These are phyloP conservation scores for Sutorius eximius DNA, from an alignment of 1,284 basidiomycete genomes.

Conservation along the genomic window DNA sequence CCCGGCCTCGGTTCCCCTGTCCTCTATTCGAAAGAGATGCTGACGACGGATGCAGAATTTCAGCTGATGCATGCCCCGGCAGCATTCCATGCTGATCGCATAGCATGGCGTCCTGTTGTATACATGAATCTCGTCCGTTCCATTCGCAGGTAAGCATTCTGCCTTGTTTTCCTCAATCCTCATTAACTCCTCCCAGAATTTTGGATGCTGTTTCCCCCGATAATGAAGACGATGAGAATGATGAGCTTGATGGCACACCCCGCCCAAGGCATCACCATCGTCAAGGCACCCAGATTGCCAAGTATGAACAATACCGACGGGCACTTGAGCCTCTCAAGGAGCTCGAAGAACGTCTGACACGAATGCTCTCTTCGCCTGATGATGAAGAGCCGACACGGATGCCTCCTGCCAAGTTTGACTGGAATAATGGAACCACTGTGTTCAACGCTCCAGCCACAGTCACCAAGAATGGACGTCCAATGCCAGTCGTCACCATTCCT, in stretches of 20 bases:
- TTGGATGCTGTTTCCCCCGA: constrained; percentile 74
- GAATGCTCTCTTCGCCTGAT: constrained; percentile 60
- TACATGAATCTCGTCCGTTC: constrained; percentile 83
- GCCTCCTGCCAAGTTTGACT: constrained; percentile 35
- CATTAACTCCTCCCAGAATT: constrained; percentile 47
- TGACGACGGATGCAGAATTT: constrained; percentile 56
- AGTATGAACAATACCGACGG: constrained; percentile 60
- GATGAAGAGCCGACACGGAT: constrained; percentile 54
- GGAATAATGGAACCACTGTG: constrained; percentile 32
- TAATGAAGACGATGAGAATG: constrained; percentile 48
- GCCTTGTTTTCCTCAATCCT: neutral
- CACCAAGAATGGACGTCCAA: constrained; percentile 43
- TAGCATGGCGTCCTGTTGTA: constrained; percentile 81
- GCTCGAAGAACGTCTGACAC: constrained; percentile 66
- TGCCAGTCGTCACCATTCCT: constrained; percentile 51
- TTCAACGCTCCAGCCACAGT: constrained; percentile 3
- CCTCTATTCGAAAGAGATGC: constrained; percentile 5
- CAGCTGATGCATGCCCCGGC: constrained; percentile 73
- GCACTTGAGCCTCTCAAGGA: constrained; percentile 63
- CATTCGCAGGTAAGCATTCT: constrained; percentile 56
- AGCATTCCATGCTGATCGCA: constrained; percentile 71
- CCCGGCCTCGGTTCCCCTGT: constrained; percentile 1
- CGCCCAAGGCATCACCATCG: constrained; percentile 48
- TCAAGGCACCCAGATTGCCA: constrained; percentile 50
- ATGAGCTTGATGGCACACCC: constrained; percentile 49